Conservation (phyloP, 2,329 filamentous ascomycete species). For the Diaporthe sp. region DNA sequence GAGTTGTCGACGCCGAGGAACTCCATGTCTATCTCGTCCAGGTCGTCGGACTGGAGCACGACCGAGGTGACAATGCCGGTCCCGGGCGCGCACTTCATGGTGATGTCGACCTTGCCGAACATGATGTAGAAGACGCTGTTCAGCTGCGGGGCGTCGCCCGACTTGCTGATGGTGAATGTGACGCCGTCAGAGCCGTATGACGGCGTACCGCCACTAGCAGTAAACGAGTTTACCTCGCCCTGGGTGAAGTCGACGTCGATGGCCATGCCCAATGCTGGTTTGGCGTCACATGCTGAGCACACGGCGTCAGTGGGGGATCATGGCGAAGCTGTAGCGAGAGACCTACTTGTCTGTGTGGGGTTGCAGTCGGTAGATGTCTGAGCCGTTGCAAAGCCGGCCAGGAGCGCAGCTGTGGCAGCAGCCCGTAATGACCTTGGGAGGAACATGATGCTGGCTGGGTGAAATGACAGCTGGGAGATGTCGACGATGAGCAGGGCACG, state of each 20-base stretch:
- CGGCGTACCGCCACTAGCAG: slow-evolving; percentile 74
- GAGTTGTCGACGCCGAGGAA: slow-evolving; percentile 85
- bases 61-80: slow-evolving; percentile 93
- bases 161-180: slow-evolving; percentile 81
- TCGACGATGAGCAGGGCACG: neutral
- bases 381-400: slow-evolving; percentile 45
- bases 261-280: slow-evolving; percentile 87
- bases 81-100: slow-evolving; percentile 88
- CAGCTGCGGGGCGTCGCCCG: slow-evolving; percentile 89
- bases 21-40: slow-evolving; percentile 98
- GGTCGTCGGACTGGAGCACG: slow-evolving; percentile 89
- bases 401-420: slow-evolving; percentile 41
- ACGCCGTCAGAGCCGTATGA: slow-evolving; percentile 84
- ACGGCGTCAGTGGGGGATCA: slow-evolving; percentile 42
- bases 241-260: slow-evolving; percentile 87
- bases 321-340: neutral
- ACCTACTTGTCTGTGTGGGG: slow-evolving; percentile 49
- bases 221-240: slow-evolving; percentile 84
- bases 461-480: neutral
- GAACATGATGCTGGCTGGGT: slow-evolving; percentile 40
- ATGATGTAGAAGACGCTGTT: slow-evolving; percentile 98
- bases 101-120: slow-evolving; percentile 93
- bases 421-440: slow-evolving; percentile 44
- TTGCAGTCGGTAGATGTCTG: slow-evolving; percentile 54
- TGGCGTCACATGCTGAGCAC: slow-evolving; percentile 74